phyloP scores from a whole-genome alignment of 179 eudicot species.

The Corrigiola litoralis region DNA sequence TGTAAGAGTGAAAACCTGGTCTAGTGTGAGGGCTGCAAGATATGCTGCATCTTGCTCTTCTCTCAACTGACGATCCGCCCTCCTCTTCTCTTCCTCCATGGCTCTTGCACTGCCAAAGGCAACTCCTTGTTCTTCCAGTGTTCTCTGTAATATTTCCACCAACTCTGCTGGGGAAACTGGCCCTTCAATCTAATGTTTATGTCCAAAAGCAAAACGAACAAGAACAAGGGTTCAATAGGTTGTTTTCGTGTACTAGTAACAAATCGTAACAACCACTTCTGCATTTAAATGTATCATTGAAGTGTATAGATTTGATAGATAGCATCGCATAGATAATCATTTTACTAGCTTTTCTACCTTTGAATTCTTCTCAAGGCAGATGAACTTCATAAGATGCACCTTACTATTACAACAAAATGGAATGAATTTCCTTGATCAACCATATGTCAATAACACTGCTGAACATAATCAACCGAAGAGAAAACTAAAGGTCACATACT shows the following conservation, averaged over 20 bases:
- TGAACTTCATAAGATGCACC: too few relatives aligned
- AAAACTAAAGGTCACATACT: too few relatives aligned
- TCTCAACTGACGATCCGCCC: conserved; percentile 50
- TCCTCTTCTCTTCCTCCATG: conserved; percentile 49
- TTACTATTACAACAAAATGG: too few relatives aligned
- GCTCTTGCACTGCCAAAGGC: conserved; percentile 52
- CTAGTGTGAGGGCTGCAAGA: conserved; percentile 58
- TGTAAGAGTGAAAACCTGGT: conserved; percentile 50
- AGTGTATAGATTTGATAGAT: background rate
- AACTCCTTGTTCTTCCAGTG: conserved; percentile 76
- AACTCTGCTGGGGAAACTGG: conserved; percentile 80
- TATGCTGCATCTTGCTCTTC: conserved; percentile 94
- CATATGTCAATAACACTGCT: too few relatives aligned
- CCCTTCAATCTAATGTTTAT: conserved; percentile 64
- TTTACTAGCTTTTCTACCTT: background rate
- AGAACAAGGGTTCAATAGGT: background rate
- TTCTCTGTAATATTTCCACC: conserved; percentile 66
- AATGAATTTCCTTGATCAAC: too few relatives aligned
- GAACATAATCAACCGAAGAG: background rate
- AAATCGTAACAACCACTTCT: too few relatives aligned
- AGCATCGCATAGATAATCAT: background rate
- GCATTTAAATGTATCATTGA: too few relatives aligned
- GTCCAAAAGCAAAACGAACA: background rate
- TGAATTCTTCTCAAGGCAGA: too few relatives aligned
- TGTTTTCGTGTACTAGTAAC: background rate